Evolutionary conservation across 345 rosid species (phyloP), one percentile per base, ranked within the genome.

Genomic region (Euphorbia tirucalli): DNA sequence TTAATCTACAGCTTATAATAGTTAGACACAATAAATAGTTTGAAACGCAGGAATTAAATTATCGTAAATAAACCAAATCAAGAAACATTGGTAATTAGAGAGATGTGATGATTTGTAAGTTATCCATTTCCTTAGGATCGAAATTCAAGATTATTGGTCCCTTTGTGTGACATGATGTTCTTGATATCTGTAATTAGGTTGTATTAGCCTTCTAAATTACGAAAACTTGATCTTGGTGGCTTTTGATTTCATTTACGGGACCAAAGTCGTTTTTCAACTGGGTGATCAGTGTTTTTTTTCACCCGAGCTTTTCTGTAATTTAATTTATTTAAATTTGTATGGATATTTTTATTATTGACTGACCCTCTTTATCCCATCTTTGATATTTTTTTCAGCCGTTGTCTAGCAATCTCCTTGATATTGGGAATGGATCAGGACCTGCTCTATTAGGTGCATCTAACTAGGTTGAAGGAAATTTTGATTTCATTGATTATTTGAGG

Each of bases 331-430:
- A n/a, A n/a, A n/a, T n/a, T n/a, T n/a, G n/a, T n/a, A n/a, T 46
- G 18, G 0, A 7, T n/a, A 31, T 31, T 32, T 56, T 0, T 5
- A 18, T 39, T 44, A 32, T 39, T 50, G 75, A 62, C 66, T 61
- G 39, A 73, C 43, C 54, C 61, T 70, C 61, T 41, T 22, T 41
- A 19, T 44, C 61, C 41, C 31, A 54, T 64, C 59, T 59, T 41
- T 22, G n/a, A 41, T 59, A 19, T 69, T 71, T 69, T 71, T 77
- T 85, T 71, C 90, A 91, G 98, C 83, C 87, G 22, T 75, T 84
- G 69, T 81, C 90, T 67, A 83, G 86, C 82, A 80, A 80, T 83
- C 90, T 87, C 77, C 94, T 91, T 62, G 96, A 86, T 6, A 83
- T 72, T 0, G 87, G 86, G 24, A 84, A 75, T 75, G 83, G 85